Evolutionary conservation across 352 stramenopile species (phyloP), one percentile per base, ranked within the genome.

Genomic region (Globisporangium mamillatum): DNA sequence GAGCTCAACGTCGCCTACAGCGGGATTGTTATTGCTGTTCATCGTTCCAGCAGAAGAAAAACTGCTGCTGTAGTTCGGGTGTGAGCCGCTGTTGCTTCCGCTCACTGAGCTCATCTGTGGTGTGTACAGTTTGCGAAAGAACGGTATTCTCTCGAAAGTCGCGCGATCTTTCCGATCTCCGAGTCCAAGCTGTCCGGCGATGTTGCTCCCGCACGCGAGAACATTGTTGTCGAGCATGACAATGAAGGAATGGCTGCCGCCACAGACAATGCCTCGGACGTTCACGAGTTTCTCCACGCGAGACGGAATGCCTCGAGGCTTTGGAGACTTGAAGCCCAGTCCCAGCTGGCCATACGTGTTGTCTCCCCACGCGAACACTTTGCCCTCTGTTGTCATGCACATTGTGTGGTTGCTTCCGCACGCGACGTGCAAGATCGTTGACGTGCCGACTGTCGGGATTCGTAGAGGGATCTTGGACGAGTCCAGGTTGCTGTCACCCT

Each of bases 401-500:
- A 93, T 59, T 5, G 84, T 91, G 67, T 93, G 84, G 54, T 86
- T 79, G 60, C 71, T 75, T 0, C 82, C 84, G 57, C 84, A 92
- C 24, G 82, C 70, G 3, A 92, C 84, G 29, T 76, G 72, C 4
- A 87, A 69, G 27, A 92, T 76, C 14, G 74, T 73, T 0, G 65
- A 74, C 1, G 75, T 76, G 8, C 72, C 69, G 32, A 89, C 72
- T 1, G 78, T 74, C 1, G 71, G 75, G 1, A 92, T 74, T 9
- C 79, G 78, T 1, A 88, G 58, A 3, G 84, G 81, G n/a, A 86
- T 74, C 64, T 82, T 78, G 18, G 84, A 89, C 9, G 79, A 70
- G 46, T 91, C 81, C 1, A 89, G 55, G n/a, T 78, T 79, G 56
- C 68, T 71, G 29, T 89, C 79, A 20, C 77, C 77, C 52, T 92